Evolutionary conservation across 2,329 filamentous ascomycete species (phyloP).

Genomic region (Kalmusia sp.): DNA sequence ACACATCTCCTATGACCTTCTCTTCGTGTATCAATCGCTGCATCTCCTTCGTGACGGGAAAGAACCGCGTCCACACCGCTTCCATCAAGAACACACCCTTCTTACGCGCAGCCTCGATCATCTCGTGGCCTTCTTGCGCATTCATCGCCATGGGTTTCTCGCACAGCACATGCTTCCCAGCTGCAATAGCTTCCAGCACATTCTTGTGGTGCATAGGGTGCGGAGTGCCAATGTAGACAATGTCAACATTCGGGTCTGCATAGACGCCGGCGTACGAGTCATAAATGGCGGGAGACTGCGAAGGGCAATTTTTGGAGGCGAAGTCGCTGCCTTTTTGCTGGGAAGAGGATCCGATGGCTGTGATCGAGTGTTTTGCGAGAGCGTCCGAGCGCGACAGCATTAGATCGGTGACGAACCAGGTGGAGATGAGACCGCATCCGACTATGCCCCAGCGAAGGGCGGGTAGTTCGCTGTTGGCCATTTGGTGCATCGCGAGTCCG

Average conservation of each 20-base stretch:
- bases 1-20: slow-evolving; percentile 64
- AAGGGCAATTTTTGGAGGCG: neutral
- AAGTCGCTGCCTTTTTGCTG: neutral
- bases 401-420: slow-evolving; percentile 12
- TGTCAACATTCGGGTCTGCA: slow-evolving; percentile 78
- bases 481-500: neutral
- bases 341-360: slow-evolving; percentile 24
- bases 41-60: slow-evolving; percentile 78
- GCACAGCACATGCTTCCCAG: slow-evolving; percentile 86
- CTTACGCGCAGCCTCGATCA: slow-evolving; percentile 73
- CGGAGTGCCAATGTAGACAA: slow-evolving; percentile 88
- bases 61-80: slow-evolving; percentile 88
- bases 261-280: slow-evolving; percentile 84
- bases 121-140: slow-evolving; percentile 74
- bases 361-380: slow-evolving; percentile 19
- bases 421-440: slow-evolving; percentile 14
- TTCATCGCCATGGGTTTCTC: slow-evolving; percentile 92
- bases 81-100: slow-evolving; percentile 63
- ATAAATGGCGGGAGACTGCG: slow-evolving; percentile 55
- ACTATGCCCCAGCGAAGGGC: slow-evolving; percentile 6
- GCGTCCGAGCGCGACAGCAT: slow-evolving; percentile 12
- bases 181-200: slow-evolving; percentile 78
- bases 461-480: neutral
- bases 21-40: slow-evolving; percentile 65
- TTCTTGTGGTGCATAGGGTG: slow-evolving; percentile 95